Evolutionary conservation across 106 monocot genomes (phyloP).

Genomic region (Dioscorea alata): DNA sequence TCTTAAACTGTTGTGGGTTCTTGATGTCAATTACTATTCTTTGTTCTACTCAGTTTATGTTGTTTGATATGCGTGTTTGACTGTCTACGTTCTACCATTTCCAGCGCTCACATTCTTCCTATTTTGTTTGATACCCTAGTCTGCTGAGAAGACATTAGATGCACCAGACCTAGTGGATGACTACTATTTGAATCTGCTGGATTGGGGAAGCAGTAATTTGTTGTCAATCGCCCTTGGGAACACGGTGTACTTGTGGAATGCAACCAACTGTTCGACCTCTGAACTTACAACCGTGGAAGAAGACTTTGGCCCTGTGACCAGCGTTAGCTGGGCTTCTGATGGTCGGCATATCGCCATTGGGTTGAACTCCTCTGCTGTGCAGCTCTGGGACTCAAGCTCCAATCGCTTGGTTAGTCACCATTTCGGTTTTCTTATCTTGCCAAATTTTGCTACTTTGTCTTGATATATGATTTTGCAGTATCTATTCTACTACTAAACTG

Average conservation of each 20-base stretch:
- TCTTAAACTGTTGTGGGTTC: too few species aligned
- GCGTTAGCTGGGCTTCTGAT: slow-evolving; percentile 70
- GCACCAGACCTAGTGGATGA: slow-evolving; percentile 50
- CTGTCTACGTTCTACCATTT: not conserved
- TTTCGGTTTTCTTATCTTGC: not conserved
- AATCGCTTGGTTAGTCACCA: slow-evolving; percentile 30
- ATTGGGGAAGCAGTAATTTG: slow-evolving; percentile 59
- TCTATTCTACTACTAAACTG: too few species aligned
- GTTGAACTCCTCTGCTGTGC: slow-evolving; percentile 46
- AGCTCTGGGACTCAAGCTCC: slow-evolving; percentile 49
- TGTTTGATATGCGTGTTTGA: too few species aligned
- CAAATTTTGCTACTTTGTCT: too few species aligned
- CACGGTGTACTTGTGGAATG: slow-evolving; percentile 59
- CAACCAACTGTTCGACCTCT: slow-evolving; percentile 25
- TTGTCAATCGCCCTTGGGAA: slow-evolving; percentile 46
- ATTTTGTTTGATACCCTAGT: slow-evolving; percentile 13
- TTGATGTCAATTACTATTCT: not conserved
- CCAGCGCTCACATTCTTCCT: not conserved
- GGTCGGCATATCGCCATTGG: slow-evolving; percentile 54
- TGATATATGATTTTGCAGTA: too few species aligned
- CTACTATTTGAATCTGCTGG: slow-evolving; percentile 51
- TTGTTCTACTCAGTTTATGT: not conserved
- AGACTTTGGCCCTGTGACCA: slow-evolving; percentile 56
- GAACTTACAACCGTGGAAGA: slow-evolving; percentile 55
- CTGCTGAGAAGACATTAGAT: slow-evolving; percentile 47